Conservation (phyloP, 345 rosid species). For the Murraya koenigii region DNA sequence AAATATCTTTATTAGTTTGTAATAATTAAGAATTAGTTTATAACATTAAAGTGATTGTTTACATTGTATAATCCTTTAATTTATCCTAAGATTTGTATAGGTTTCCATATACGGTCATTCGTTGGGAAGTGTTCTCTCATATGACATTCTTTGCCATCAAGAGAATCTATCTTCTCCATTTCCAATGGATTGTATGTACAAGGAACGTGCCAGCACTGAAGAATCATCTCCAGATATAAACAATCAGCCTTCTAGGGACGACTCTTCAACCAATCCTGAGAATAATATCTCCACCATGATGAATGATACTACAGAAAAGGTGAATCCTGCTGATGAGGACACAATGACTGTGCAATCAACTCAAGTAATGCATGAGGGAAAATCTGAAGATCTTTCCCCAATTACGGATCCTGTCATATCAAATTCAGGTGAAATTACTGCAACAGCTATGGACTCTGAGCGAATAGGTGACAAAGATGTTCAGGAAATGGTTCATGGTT, state of each 20-base stretch:
- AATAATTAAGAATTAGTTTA: not conserved
- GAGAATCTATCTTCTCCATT: constrained; percentile 76
- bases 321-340: constrained; percentile 30
- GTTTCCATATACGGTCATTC: constrained; percentile 96
- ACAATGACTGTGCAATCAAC: constrained; percentile 25
- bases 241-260: constrained; percentile 27
- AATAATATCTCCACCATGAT: constrained; percentile 23
- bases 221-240: constrained; percentile 29
- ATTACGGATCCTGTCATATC: constrained; percentile 22
- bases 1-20: constrained; percentile 7
- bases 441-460: constrained; percentile 19
- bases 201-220: constrained; percentile 38
- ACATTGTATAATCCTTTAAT: not conserved
- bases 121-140: constrained; percentile 95
- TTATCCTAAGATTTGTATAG: constrained; percentile 31
- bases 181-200: constrained; percentile 74
- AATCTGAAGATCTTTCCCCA: constrained; percentile 29
- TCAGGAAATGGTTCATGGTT: constrained; percentile 23
- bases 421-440: constrained; percentile 23
- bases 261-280: constrained; percentile 26
- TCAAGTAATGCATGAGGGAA: constrained; percentile 19
- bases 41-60: not conserved
- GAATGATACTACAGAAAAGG: constrained; percentile 23
- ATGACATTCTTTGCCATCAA: constrained; percentile 97
- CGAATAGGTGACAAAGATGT: constrained; percentile 32